Conservation (phyloP, 78 protist species). For the Guillardia theta region DNA sequence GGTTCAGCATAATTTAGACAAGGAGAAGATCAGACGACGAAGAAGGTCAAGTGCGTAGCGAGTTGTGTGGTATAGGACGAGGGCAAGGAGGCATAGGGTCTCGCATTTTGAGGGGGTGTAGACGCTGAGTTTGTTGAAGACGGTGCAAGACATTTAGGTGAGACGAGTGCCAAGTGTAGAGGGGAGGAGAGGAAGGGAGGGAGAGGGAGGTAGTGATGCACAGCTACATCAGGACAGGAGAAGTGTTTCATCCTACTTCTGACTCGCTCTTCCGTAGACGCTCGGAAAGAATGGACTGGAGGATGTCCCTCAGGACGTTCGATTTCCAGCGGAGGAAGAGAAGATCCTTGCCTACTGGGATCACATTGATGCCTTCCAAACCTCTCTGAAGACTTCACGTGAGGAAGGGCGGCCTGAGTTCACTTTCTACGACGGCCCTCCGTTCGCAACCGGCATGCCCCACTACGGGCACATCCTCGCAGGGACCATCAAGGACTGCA, state of each 20-base stretch:
- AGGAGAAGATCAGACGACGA: too few relatives aligned
- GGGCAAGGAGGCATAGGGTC: too few relatives aligned
- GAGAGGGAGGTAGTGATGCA: not conserved
- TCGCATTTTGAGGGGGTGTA: too few relatives aligned
- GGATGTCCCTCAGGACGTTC: not conserved
- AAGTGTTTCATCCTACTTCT: not conserved
- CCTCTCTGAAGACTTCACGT: slow-evolving; percentile 60
- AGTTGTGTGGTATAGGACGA: too few relatives aligned
- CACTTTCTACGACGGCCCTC: slow-evolving; percentile 98
- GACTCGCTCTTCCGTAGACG: not conserved
- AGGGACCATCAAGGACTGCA: slow-evolving; percentile 98
- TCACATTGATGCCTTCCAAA: slow-evolving; percentile 86
- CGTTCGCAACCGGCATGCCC: slow-evolving; percentile 99
- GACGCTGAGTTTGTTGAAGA: too few relatives aligned
- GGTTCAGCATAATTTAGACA: too few relatives aligned
- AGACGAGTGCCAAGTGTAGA: not conserved
- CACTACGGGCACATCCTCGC: slow-evolving; percentile 99
- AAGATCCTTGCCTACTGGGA: slow-evolving; percentile 76
- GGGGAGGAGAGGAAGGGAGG: not conserved
- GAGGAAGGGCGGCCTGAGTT: slow-evolving; percentile 51
- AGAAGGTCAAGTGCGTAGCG: too few relatives aligned
- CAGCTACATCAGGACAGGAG: too few relatives aligned
- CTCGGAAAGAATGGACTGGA: not conserved
- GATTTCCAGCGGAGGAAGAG: not conserved
- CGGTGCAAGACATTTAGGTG: too few relatives aligned